Base-by-base conservation (phyloP, 352 stramenopile genomes). In the Phytophthora idaei region DNA sequence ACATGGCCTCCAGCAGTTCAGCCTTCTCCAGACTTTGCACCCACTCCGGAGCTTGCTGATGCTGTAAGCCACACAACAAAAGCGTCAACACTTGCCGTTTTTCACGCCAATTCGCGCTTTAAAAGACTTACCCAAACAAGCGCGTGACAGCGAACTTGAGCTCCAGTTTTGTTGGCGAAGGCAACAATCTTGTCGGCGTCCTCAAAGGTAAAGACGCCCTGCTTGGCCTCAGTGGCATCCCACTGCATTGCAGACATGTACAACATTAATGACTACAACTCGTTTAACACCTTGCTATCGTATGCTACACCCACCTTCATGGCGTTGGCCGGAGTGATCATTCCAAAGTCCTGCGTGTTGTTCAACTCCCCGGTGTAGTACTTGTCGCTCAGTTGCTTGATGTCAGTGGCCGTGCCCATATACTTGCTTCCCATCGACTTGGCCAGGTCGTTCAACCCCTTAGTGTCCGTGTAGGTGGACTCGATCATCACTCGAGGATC, bases 21-120 rank as follows among this genome's bases (percentile, higher is more conserved):
- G 49, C 71, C 52, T 78, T 78, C 39, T 71, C 63, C 27, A 78
- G 47, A 42, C 45, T 44, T 52, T 78, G 48, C 37, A 78, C 61
- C 71, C 71, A 78, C 25, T 67, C 42, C 29, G 71, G 71, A 42
- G 76, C 67, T 57, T 78, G 71, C 17, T 70, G 28, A 54, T 78
- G 67, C 71, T 78, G 44, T 45, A 21, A 70, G 56, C 67, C 61
- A 74, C 11, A n/a, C 2, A 42, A n/a, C 36, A 42, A 42, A 15
- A 42, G 12, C 11, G 36, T 42, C 36, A 42, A 42, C 2, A 42
- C 8, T 1, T n/a, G 36, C n/a, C 36, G 12, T 8, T 42, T 42
- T 42, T 2, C 9, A 42, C 11, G 36, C 1, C 36, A 42, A 42
- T 0, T n/a, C 3, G 36, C 11, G 36, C 12, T 17, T 42, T n/a